A percentile compares a stretch with the other conserved stretches of the same genome.
Evolutionary conservation across 2,329 filamentous ascomycete species (phyloP).

Genomic region (Diaporthe velutina): DNA sequence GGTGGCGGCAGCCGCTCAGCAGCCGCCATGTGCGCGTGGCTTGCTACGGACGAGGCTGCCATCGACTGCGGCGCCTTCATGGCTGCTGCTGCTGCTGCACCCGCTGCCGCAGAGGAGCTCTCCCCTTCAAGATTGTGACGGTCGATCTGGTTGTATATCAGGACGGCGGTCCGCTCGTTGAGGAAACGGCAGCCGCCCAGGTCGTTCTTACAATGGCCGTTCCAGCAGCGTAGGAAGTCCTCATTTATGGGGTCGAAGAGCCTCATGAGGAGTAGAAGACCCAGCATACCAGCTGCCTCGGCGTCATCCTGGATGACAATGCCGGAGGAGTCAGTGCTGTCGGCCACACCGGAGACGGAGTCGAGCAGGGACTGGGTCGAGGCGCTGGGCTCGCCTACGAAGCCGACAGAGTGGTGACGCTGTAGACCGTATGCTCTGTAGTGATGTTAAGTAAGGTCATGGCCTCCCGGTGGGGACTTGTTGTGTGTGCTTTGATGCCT

Average conservation of each 20-base stretch:
- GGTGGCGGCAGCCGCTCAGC: conserved; percentile 8
- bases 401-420: conserved; percentile 30
- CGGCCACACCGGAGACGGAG: conserved; percentile 27
- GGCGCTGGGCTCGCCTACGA: conserved; percentile 30
- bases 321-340: conserved; percentile 26
- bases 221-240: conserved; percentile 34
- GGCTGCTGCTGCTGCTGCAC: not conserved
- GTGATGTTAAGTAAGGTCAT: conserved; percentile 26
- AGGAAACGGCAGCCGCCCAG: conserved; percentile 31
- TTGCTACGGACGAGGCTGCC: not conserved
- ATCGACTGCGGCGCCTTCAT: not conserved
- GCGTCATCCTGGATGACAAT: conserved; percentile 35
- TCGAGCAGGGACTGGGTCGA: conserved; percentile 24
- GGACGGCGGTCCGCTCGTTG: conserved; percentile 24
- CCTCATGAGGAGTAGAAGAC: conserved; percentile 32
- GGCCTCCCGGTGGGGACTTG: not conserved
- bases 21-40: not conserved
- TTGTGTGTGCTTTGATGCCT: not conserved
- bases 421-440: conserved; percentile 34
- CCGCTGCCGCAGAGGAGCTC: not conserved
- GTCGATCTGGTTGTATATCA: conserved; percentile 30
- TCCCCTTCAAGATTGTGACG: conserved; percentile 7
- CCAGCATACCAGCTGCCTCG: conserved; percentile 33
- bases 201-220: conserved; percentile 33
- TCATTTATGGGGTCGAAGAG: conserved; percentile 35